phyloP scores from a whole-genome alignment of 2,329 filamentous ascomycete genomes.

The Sporothrix globosa region DNA sequence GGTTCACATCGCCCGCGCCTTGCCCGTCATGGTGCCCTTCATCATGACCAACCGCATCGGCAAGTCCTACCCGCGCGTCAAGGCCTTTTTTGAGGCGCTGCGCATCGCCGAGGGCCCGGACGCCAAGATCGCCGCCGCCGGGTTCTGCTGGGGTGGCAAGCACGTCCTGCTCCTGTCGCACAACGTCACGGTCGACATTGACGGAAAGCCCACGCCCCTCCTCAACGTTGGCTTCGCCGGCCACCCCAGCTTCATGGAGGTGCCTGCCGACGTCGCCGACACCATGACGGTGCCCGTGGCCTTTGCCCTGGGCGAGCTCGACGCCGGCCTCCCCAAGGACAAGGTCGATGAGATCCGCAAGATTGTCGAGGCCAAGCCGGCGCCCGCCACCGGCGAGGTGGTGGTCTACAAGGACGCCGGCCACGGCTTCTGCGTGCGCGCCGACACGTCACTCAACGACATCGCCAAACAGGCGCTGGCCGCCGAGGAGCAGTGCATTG shows the following conservation, averaged over 20 bases:
- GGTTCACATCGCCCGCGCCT: conserved; percentile 40
- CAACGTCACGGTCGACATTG: conserved; percentile 33
- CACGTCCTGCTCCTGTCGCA: conserved; percentile 55
- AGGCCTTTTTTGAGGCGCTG: conserved; percentile 46
- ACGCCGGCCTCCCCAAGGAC: conserved; percentile 46
- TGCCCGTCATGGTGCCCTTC: conserved; percentile 43
- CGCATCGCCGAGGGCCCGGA: conserved; percentile 42
- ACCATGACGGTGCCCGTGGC: conserved; percentile 50
- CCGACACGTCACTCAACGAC: conserved; percentile 40
- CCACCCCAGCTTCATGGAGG: conserved; percentile 54
- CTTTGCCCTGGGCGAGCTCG: conserved; percentile 52
- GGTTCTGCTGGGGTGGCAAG: conserved; percentile 67
- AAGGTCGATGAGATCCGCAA: conserved; percentile 44
- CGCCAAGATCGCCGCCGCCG: conserved; percentile 54
- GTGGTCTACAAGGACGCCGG: conserved; percentile 46
- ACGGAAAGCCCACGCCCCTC: conserved; percentile 44
- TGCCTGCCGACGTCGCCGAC: conserved; percentile 55
- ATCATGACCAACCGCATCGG: conserved; percentile 41
- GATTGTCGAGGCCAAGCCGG: conserved; percentile 43
- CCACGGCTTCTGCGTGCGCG: conserved; percentile 50
- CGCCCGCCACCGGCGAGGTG: conserved; percentile 44
- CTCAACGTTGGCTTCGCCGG: conserved; percentile 57
- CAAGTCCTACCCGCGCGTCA: conserved; percentile 44
- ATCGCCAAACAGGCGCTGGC: conserved; percentile 40
- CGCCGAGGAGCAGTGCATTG: conserved; percentile 44